Evolutionary conservation across 805 yeast species (phyloP).

Genomic region (Wickerhamiella brachini): DNA sequence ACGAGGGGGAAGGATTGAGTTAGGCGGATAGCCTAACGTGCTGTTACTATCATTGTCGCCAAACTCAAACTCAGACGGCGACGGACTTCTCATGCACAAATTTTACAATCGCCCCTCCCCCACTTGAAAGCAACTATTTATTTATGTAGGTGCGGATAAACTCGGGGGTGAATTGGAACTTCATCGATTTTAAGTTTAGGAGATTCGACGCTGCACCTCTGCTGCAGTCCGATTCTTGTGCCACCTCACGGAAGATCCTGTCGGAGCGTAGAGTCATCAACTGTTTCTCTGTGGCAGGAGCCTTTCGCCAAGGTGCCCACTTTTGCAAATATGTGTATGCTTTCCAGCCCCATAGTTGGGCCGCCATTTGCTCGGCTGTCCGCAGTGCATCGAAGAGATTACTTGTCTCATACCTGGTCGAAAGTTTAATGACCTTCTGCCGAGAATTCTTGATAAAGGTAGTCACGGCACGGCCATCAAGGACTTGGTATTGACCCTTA

Average conservation of each 20-base stretch:
- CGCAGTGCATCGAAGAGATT: background rate
- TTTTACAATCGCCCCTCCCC: background rate
- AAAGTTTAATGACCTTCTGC: background rate
- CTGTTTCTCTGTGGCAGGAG: background rate
- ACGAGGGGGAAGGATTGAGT: background rate
- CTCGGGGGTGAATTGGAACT: background rate
- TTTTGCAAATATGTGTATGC: background rate
- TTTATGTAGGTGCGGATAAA: background rate
- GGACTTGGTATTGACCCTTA: background rate
- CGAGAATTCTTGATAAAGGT: background rate
- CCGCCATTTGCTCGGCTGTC: background rate
- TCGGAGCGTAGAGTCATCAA: background rate
- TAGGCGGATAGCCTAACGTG: background rate
- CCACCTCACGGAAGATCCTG: background rate
- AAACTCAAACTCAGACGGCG: background rate
- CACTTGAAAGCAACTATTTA: background rate
- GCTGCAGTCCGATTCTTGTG: background rate
- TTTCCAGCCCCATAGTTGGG: background rate
- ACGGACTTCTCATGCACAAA: background rate
- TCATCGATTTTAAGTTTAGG: slow-evolving; percentile 7
- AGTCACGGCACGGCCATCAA: background rate
- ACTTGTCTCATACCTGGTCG: background rate
- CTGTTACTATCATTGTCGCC: background rate
- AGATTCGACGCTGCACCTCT: slow-evolving; percentile 11
- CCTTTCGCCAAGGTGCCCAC: background rate